These are phyloP conservation scores for Fermentozyma sake DNA, from an alignment of 1,139 yeast species.

Conservation along the genomic window DNA sequence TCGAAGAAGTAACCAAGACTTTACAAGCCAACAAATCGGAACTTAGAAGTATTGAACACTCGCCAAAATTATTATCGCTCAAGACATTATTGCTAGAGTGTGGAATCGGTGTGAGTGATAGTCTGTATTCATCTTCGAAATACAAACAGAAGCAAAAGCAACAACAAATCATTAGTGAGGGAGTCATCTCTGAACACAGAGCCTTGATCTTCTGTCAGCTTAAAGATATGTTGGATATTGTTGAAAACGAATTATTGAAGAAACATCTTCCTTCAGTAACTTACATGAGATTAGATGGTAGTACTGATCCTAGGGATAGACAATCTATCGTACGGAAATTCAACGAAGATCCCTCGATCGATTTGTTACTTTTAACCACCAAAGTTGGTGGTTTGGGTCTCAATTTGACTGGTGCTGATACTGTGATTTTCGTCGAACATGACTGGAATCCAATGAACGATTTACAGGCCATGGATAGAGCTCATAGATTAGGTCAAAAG, in stretches of 20 bases:
- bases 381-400: constrained; percentile 98
- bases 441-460: constrained; percentile 99
- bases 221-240: constrained; percentile 96
- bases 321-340: constrained; percentile 89
- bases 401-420: constrained; percentile 96
- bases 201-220: constrained; percentile 94
- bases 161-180: constrained; percentile 47
- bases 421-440: constrained; percentile 96
- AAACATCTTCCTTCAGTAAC: constrained; percentile 88
- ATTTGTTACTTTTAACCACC: constrained; percentile 84
- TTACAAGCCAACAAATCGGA: constrained; percentile 57
- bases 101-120: constrained; percentile 77
- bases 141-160: constrained; percentile 23
- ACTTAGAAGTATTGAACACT: constrained; percentile 71
- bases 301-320: constrained; percentile 88
- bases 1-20: constrained; percentile 55
- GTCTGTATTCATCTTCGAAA: constrained; percentile 30
- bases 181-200: constrained; percentile 91
- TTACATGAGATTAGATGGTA: constrained; percentile 92
- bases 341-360: constrained; percentile 96
- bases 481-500: constrained; percentile 96
- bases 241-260: constrained; percentile 80
- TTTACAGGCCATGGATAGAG: constrained; percentile 98
- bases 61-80: constrained; percentile 85
- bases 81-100: constrained; percentile 82